Percentiles rank a stretch among this genome's conserved stretches.
These are phyloP conservation scores for Cryptococcus jaspeensis DNA, from an alignment of 1,284 basidiomycete genomes.

Conservation along the genomic window DNA sequence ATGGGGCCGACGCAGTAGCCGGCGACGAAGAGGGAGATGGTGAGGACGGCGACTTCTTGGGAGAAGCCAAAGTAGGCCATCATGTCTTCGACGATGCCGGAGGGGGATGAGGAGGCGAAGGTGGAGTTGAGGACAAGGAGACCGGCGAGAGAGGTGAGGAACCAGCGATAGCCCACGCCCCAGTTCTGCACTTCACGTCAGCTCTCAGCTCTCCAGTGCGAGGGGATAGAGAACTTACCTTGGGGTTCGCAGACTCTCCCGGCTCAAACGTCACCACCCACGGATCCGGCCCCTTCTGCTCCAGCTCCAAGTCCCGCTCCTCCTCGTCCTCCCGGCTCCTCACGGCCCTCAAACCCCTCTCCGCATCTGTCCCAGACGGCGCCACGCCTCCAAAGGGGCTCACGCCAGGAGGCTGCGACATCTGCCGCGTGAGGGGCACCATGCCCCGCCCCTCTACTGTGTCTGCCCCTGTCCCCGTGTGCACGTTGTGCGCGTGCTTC, in stretches of 20 bases:
- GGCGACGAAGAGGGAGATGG: constrained; percentile 49
- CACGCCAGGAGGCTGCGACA: constrained; percentile 34
- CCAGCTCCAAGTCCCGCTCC: constrained; percentile 29
- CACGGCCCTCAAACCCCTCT: constrained; percentile 40
- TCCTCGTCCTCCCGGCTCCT: constrained; percentile 43
- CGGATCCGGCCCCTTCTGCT: constrained; percentile 39
- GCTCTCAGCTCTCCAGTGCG: background rate
- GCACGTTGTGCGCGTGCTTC: constrained; percentile 1
- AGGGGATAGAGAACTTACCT: constrained; percentile 31
- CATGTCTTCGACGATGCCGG: constrained; percentile 51
- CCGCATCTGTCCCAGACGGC: constrained; percentile 37
- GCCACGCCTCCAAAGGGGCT: constrained; percentile 41
- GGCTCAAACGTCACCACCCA: constrained; percentile 48
- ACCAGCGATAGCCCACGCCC: constrained; percentile 61
- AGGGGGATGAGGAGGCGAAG: constrained; percentile 51
- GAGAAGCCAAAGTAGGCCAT: constrained; percentile 59
- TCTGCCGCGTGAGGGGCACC: constrained; percentile 27
- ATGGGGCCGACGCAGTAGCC: constrained; percentile 62
- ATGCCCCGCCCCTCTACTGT: constrained; percentile 23
- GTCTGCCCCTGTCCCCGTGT: constrained; percentile 8
- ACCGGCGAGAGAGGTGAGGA: constrained; percentile 62
- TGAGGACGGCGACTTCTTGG: constrained; percentile 56
- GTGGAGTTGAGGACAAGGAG: constrained; percentile 67
- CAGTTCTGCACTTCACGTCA: constrained; percentile 56
- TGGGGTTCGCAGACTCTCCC: constrained; percentile 47